Base-by-base conservation (phyloP, 768 basidiomycete genomes). In the Podaxis pistillaris region DNA sequence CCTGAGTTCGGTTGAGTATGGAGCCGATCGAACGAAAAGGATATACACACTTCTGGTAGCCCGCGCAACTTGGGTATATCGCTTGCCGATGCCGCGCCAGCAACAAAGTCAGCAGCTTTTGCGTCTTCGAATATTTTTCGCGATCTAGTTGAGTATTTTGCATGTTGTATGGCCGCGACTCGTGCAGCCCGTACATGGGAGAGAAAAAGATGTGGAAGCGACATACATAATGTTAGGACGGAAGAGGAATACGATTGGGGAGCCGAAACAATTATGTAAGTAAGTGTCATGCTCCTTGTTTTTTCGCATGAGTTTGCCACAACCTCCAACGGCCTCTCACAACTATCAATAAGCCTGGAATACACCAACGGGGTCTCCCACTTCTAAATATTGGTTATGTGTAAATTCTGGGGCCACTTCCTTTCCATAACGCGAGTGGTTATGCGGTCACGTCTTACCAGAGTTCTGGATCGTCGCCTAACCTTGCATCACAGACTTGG, bases 21-120 rank as follows among this genome's bases (percentile, higher is more conserved):
- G 28, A 13, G 11, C 19, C 40, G 15, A 26, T 11, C 4, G 1
- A 51, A 19, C n/a, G n/a, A 22, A 36, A 19, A 51, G 22, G 22
- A 50, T 46, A 26, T 1, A 66, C 66, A 44, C 59, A 81, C 82
- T 72, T 83, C 82, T 1, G 82, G 82, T 50, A 80, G 68, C 46
- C 78, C 79, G 49, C 74, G 68, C 4, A 79, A 71, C 54, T 70
- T 69, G 11, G 82, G 81, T 19, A 83, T 75, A 19, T 75, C 75
- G 1, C 70, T 64, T 11, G 71, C 64, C 1, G 76, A 74, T 19
- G 71, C 72, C 8, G 81, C 80, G 17, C 77, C 72, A 44, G 75
- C 78, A 9, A 79, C 30, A 65, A 79, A 82, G 53, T 72, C 68
- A n/a, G 79, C 76, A 15, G 69, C 65, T 41, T 68, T 69, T 33